These are phyloP conservation scores for Cardamine chenopodiifolia DNA, from an alignment of 345 rosid genomes.

Conservation along the genomic window DNA sequence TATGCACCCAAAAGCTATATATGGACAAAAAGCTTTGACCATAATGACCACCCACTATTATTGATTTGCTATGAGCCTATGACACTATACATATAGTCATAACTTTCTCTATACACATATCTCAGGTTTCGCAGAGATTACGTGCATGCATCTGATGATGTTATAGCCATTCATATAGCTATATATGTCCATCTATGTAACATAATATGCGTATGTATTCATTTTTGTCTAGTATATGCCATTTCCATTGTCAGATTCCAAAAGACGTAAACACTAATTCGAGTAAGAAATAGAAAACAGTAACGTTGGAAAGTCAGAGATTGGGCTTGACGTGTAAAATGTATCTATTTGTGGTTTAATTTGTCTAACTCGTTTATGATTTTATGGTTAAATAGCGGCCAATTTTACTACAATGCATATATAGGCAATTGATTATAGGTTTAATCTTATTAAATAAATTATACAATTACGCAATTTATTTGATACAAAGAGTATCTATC, in stretches of 20 bases:
- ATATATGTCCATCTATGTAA: background rate
- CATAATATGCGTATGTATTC: background rate
- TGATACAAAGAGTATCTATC: background rate
- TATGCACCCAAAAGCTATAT: conserved; percentile 35
- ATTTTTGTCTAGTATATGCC: conserved; percentile 14
- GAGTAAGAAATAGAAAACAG: conserved; percentile 21
- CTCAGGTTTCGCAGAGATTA: conserved; percentile 22
- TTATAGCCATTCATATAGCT: conserved; percentile 5
- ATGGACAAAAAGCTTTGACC: conserved; percentile 42
- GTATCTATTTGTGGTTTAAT: conserved; percentile 4
- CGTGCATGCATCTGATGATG: conserved; percentile 31
- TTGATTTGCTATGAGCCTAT: conserved; percentile 43
- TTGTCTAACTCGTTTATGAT: background rate
- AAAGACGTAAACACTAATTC: conserved; percentile 33
- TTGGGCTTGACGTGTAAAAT: conserved; percentile 25
- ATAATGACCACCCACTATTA: conserved; percentile 36
- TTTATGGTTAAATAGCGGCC: background rate
- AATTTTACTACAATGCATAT: background rate
- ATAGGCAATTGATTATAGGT: background rate
- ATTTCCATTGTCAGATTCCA: conserved; percentile 31
- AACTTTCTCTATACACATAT: conserved; percentile 12
- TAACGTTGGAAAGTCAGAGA: conserved; percentile 29
- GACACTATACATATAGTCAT: conserved; percentile 39
- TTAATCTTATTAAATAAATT: background rate
- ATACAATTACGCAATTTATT: background rate